Base-by-base conservation (phyloP, 371 early-diverging fungal genomes). In the Mortierella sp. region DNA sequence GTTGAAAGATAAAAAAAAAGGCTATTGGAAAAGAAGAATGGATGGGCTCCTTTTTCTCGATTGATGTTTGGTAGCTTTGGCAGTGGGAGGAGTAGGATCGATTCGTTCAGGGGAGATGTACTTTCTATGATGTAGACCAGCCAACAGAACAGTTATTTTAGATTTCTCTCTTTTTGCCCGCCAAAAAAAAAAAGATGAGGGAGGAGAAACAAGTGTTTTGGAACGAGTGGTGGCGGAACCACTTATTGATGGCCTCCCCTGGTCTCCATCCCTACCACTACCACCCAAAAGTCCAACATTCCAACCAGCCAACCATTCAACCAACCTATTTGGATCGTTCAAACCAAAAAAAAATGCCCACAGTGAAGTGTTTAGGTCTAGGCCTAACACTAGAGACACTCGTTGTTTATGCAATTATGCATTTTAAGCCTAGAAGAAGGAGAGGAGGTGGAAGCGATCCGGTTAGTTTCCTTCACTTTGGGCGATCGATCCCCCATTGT, bases 271-370 rank as follows among this genome's bases (percentile, higher is more conserved):
- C 24, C 54, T 21, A 56, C 56, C 56, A 14, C 21, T 21, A 18
- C 21, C 68, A 68, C 38, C n/a, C 41, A 68, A 68, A 68, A 63
- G 32, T 63, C 60, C 38, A 63, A 63, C 63, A 18, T 35, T 63
- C 63, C 63, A 63, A 63, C 35, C 32, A 35, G 18, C 8, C 41
- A 41, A 10, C n/a, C 68, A 21, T 18, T 4, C 32, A 56, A 27
- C 27, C 0, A 18, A 16, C 18, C 35, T 35, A 10, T 68, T 3
- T 18, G 14, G 24, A 35, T 35, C 65, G 21, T 35, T 38, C 35
- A 38, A 63, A 68, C 43, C 35, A 32, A 32, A 21, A 18, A 16
- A 16, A 54, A 54, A 54, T 51, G 27, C 21, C 68, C 38, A 68
- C 35, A 18, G 41, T 18, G 3, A 32, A 16, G 32, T 32, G 18